Evolutionary conservation across 331 rosid species (phyloP).

Genomic region (Malus hybrid): DNA sequence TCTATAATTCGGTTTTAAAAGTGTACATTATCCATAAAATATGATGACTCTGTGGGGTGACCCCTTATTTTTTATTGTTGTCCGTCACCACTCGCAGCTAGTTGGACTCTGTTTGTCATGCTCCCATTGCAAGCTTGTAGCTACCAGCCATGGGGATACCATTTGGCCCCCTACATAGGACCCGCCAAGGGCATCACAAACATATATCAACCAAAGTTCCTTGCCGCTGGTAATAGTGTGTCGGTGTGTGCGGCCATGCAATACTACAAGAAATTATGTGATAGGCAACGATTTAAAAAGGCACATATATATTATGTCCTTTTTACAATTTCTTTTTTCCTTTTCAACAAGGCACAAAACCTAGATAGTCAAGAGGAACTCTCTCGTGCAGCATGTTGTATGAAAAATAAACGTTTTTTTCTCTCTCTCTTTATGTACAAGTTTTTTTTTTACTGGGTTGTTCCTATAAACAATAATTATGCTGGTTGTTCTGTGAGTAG

Average conservation of each 20-base stretch:
- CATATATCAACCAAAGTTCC: conserved; percentile 1
- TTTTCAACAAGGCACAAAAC: not conserved
- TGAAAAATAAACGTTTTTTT: too few relatives aligned
- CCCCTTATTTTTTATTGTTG: not conserved
- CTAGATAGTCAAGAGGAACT: not conserved
- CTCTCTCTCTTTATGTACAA: not conserved
- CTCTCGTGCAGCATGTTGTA: not conserved
- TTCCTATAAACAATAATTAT: not conserved
- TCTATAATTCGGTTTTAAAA: conserved; percentile 31
- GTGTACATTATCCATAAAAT: conserved; percentile 19
- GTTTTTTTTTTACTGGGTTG: not conserved
- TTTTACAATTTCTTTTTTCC: not conserved
- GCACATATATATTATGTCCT: not conserved
- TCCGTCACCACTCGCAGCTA: not conserved
- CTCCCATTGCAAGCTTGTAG: conserved; percentile 53
- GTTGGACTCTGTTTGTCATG: conserved; percentile 7
- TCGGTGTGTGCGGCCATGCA: not conserved
- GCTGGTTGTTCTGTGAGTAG: not conserved
- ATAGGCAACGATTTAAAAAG: not conserved
- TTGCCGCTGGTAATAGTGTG: not conserved
- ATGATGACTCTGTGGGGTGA: conserved; percentile 11
- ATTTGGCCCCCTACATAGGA: conserved; percentile 50
- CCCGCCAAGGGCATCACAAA: conserved; percentile 25
- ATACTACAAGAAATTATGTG: not conserved
- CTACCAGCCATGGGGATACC: conserved; percentile 59